Evolutionary conservation across 2,329 filamentous ascomycete species (phyloP), one percentile per base, ranked within the genome.

Genomic region (Huntiella decipiens): DNA sequence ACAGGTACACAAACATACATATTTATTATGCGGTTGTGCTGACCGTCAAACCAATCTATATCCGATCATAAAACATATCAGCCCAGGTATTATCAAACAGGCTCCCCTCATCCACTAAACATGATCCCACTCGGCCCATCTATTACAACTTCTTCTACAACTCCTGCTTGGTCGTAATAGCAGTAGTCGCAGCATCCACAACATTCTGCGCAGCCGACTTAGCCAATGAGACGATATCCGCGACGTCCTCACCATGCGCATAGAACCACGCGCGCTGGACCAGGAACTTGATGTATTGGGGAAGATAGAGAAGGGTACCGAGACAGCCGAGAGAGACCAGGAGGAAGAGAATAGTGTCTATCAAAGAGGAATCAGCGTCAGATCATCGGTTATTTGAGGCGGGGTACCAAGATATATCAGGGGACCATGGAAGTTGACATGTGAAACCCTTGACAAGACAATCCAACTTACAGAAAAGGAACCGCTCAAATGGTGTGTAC

Each of bases 401-500:
- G 22, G 22, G 22, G 22, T 28, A 28, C 22, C 7, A 28, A 28
- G 22, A 28, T 28, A 28, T 28, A 28, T 28, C 22, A 28, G 10
- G 22, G 22, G 22, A 8, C 6, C 22, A 28, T 28, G 7, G 22
- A 17, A 43, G 8, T 43, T 49, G 28, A 37, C 31, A 43, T 49
- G 44, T 47, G 45, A 44, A 19, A 44, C 12, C 33, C 10, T 35
- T 34, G 32, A 32, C 31, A 28, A 28, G 22, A 8, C 22, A 28
- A 28, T 16, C 7, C 10, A 4, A 63, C 85, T 48, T 73, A 96
- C 91, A 96, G 65, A 96, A 93, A 56, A 94, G 79, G 64, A 94
- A 88, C 63, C 94, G 94, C 68, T 98, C 91, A 44, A 82, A 86
- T 1, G 86, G 82, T 34, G 87, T 95, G 56, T 95, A 80, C 82